phyloP scores from a whole-genome alignment of 345 rosid genomes.

The Pistacia vera region DNA sequence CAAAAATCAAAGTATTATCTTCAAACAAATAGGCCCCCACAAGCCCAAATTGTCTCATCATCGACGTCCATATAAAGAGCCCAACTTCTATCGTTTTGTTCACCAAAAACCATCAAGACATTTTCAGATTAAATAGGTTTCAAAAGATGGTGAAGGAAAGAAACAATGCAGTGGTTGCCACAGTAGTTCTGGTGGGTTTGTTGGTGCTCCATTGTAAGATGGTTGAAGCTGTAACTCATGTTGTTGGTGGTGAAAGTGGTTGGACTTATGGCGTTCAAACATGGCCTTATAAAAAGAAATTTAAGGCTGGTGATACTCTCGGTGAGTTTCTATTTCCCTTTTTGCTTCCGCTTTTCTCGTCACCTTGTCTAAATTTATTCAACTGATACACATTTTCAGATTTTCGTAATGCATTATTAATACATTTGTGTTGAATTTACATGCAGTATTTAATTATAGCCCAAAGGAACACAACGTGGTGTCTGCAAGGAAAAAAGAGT shows the following conservation, averaged over 20 bases:
- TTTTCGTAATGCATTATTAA: too few species aligned
- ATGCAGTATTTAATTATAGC: constrained; percentile 61
- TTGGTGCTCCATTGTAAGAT: constrained; percentile 26
- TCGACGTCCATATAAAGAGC: too few species aligned
- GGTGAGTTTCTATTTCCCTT: constrained; percentile 11
- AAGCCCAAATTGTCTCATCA: too few species aligned
- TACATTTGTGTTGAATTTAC: neutral
- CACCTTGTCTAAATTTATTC: neutral
- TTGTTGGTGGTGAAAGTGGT: constrained; percentile 46
- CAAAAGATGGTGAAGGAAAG: constrained; percentile 41
- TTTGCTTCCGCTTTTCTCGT: too few species aligned
- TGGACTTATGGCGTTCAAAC: constrained; percentile 35
- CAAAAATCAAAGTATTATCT: too few species aligned
- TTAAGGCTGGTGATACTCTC: constrained; percentile 45
- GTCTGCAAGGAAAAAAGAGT: constrained; percentile 39
- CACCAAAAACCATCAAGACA: too few species aligned
- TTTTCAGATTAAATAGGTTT: too few species aligned
- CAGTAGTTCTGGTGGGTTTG: constrained; percentile 26
- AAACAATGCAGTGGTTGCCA: constrained; percentile 47
- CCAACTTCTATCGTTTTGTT: too few species aligned
- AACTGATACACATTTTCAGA: too few species aligned
- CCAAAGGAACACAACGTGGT: constrained; percentile 51
- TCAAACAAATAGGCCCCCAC: too few species aligned
- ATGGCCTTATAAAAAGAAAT: constrained; percentile 46
- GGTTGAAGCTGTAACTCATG: constrained; percentile 35